A percentile compares a stretch with the other conserved stretches of the same genome.
phyloP scores from a whole-genome alignment of 805 yeast species.

The Ogataea pilisensis region DNA sequence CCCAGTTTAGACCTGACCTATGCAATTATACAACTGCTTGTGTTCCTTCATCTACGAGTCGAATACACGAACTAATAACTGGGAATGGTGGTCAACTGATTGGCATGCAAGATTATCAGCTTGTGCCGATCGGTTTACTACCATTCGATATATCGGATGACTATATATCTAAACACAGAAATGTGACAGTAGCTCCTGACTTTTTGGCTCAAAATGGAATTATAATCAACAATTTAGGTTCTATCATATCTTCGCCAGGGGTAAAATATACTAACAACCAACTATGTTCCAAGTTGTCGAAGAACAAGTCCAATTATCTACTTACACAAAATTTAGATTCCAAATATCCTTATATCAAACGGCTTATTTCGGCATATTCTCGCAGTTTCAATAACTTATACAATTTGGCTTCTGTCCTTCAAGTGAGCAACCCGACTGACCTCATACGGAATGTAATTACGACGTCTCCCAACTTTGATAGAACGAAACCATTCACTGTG shows the following conservation, averaged over 20 bases:
- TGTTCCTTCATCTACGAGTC: constrained; percentile 46
- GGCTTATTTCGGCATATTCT: background rate
- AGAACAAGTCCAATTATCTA: constrained; percentile 6
- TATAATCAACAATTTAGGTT: constrained; percentile 8
- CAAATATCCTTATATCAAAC: background rate
- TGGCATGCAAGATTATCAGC: constrained; percentile 57
- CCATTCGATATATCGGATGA: constrained; percentile 32
- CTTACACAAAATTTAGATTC: constrained; percentile 4
- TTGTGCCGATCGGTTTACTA: constrained; percentile 60
- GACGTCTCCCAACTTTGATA: background rate
- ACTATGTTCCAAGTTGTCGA: constrained; percentile 10
- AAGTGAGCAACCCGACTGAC: background rate
- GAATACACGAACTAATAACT: constrained; percentile 50
- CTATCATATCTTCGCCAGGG: constrained; percentile 5
- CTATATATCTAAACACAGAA: background rate
- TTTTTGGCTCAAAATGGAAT: constrained; percentile 5
- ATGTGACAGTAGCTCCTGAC: constrained; percentile 7
- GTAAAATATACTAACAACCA: constrained; percentile 2
- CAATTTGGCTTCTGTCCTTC: background rate
- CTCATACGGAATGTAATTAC: constrained; percentile 1
- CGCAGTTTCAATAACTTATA: background rate
- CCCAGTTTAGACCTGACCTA: constrained; percentile 52
- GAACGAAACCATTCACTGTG: background rate
- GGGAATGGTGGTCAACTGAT: constrained; percentile 46
- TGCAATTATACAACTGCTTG: constrained; percentile 50